phyloP scores from a whole-genome alignment of 2,329 filamentous ascomycete genomes.

The Samsoniella hepiali region DNA sequence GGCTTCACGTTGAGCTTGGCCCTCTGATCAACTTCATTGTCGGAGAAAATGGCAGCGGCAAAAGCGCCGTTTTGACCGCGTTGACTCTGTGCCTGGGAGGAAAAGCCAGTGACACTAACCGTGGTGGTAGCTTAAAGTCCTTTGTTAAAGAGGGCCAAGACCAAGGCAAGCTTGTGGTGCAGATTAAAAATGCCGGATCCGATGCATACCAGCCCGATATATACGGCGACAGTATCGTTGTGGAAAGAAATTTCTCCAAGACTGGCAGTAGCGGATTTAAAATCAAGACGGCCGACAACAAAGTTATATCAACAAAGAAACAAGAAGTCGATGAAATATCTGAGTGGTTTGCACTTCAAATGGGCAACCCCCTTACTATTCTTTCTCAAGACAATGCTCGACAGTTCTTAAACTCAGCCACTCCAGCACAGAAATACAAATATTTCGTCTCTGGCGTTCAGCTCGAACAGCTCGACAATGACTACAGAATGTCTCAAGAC shows the following conservation, averaged over 20 bases:
- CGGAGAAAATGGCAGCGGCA: slow-evolving; percentile 95
- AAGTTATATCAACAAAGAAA: slow-evolving; percentile 76
- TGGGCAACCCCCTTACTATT: slow-evolving; percentile 95
- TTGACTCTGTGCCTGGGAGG: slow-evolving; percentile 92
- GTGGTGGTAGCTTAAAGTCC: slow-evolving; percentile 81
- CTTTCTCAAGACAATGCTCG: slow-evolving; percentile 93
- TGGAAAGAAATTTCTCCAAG: slow-evolving; percentile 85
- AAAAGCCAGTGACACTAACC: slow-evolving; percentile 89
- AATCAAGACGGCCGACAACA: slow-evolving; percentile 69
- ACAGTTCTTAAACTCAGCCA: slow-evolving; percentile 85
- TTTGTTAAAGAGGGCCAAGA: slow-evolving; percentile 89
- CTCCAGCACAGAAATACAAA: slow-evolving; percentile 82
- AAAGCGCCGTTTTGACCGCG: slow-evolving; percentile 91
- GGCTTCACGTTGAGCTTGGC: slow-evolving; percentile 78
- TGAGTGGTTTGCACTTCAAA: slow-evolving; percentile 88
- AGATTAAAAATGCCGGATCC: slow-evolving; percentile 84
- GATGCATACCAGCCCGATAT: slow-evolving; percentile 79
- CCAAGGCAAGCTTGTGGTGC: slow-evolving; percentile 71
- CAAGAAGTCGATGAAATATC: slow-evolving; percentile 87
- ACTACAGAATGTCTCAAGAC: slow-evolving; percentile 82
- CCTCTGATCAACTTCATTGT: slow-evolving; percentile 98
- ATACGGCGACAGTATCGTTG: slow-evolving; percentile 79
- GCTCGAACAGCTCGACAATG: slow-evolving; percentile 84
- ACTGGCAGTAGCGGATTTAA: slow-evolving; percentile 79
- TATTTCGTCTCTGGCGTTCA: slow-evolving; percentile 96